A percentile compares a stretch with the other conserved stretches of the same genome.
Evolutionary conservation across 768 basidiomycete species (phyloP).

Genomic region (Tulasnella sp.): DNA sequence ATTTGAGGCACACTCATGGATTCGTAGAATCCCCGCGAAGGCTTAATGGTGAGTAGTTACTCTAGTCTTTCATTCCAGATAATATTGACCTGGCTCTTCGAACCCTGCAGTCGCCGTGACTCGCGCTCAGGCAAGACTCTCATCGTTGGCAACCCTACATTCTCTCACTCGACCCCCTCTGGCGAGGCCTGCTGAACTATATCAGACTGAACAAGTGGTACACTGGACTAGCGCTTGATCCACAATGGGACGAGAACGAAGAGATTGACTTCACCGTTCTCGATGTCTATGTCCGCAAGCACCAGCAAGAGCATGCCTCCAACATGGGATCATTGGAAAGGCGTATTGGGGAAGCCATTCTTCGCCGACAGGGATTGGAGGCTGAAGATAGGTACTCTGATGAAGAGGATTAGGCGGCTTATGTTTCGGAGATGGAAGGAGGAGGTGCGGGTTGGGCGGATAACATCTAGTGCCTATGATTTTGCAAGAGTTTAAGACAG

Average conservation of each 20-base stretch:
- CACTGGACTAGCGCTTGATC: background rate
- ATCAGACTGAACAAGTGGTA: conserved; percentile 19
- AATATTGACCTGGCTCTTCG: conserved; percentile 40
- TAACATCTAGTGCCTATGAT: background rate
- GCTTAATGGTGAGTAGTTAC: conserved; percentile 39
- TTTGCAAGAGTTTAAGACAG: background rate
- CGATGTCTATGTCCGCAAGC: background rate
- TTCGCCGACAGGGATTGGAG: background rate
- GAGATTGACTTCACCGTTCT: background rate
- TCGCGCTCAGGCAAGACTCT: conserved; percentile 23
- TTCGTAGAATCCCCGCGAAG: conserved; percentile 33
- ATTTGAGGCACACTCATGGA: conserved; percentile 33
- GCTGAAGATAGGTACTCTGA: background rate
- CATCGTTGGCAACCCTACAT: conserved; percentile 27
- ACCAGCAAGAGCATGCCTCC: background rate
- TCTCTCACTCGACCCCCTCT: conserved; percentile 21
- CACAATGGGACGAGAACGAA: conserved; percentile 6
- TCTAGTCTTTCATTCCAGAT: conserved; percentile 59
- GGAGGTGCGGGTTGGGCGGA: background rate
- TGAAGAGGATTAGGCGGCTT: background rate
- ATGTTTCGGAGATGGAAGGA: background rate
- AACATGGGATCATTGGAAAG: conserved; percentile 14
- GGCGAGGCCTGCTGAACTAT: conserved; percentile 25
- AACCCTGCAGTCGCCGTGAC: conserved; percentile 27
- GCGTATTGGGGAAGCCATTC: background rate